Base-by-base conservation (phyloP, 2,329 filamentous ascomycete genomes). In the Didymella glomerata region DNA sequence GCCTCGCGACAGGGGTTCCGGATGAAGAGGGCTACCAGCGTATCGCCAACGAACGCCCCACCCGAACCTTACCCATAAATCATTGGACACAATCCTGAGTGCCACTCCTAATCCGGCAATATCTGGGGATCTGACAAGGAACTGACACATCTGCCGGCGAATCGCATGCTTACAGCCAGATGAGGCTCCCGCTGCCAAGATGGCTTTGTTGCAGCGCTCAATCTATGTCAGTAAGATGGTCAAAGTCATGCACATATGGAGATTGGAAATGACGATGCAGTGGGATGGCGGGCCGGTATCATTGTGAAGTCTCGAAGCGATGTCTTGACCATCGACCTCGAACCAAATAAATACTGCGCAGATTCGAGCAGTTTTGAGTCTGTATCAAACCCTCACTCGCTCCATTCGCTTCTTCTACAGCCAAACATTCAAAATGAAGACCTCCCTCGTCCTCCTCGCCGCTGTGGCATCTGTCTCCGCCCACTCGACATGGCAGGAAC, bases 401-500 rank as follows among this genome's bases (percentile, higher is more conserved):
- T 55, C 45, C 51, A 34, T 49, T 65, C 54, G 50, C 52, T 66
- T 57, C 53, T 54, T 25, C 53, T 20, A 18, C 38, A 51, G 6
- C 24, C 40, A 30, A 50, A 20, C n/a, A 30, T 49, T 30, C 56
- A 72, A 54, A 20, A 76, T 76, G 74, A 76, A 74, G 69, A 61
- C 72, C 46, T 61, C 67, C 48, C 42, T 74, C 44, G 61, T 74
- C 28, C 50, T 76, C 41, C 68, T 77, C 53, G 74, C 75, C 38
- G 62, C 73, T 13, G 72, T 65, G 50, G 71, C 71, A 5, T 68
- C 70, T 36, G 75, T 72, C 55, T 76, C 74, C 22, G 74, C 75
- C 16, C 75, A 77, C 67, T 73, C 75, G 2, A 77, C 75, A 66
- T 77, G 73, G 72, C 75, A 77, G 52, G 44, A 77, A 32, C 63